These are phyloP conservation scores for Leishmania braziliensis DNA, from an alignment of 208 protist genomes.

Conservation along the genomic window DNA sequence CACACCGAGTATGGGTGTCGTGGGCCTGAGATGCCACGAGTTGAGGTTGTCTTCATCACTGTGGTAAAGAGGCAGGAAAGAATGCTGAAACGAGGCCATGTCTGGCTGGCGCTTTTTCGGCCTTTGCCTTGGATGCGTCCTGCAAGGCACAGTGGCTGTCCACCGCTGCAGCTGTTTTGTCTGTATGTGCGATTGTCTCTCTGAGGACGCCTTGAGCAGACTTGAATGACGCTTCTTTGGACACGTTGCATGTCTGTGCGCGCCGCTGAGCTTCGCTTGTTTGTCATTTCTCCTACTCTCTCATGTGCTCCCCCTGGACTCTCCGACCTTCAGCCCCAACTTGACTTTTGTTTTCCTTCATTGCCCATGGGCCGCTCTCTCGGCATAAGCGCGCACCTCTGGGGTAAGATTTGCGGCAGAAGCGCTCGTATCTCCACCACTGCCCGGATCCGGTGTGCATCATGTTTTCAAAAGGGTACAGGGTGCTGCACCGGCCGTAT, in stretches of 20 bases:
- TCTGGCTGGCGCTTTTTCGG: background rate
- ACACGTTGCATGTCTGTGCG: background rate
- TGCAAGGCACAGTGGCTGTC: background rate
- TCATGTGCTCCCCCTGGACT: background rate
- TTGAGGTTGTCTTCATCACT: background rate
- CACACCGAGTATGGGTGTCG: background rate
- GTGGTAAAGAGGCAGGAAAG: background rate
- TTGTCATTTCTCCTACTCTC: background rate
- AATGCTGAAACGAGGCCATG: background rate
- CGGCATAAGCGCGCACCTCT: background rate
- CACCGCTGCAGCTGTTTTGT: background rate
- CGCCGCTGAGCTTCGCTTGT: background rate
- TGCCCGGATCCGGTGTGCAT: no score
- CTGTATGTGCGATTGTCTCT: background rate
- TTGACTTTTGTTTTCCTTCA: background rate
- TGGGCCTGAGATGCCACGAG: background rate
- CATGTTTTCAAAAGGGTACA: conserved; percentile 18
- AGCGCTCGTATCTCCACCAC: background rate
- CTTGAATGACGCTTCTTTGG: background rate
- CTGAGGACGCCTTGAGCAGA: background rate
- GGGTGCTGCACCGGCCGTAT: conserved; percentile 27
- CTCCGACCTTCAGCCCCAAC: background rate
- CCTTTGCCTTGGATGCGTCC: background rate
- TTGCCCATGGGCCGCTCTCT: background rate
- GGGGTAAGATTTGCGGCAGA: background rate